phyloP scores from a whole-genome alignment of 2,329 filamentous ascomycete genomes.

The Beauveria medogensis region DNA sequence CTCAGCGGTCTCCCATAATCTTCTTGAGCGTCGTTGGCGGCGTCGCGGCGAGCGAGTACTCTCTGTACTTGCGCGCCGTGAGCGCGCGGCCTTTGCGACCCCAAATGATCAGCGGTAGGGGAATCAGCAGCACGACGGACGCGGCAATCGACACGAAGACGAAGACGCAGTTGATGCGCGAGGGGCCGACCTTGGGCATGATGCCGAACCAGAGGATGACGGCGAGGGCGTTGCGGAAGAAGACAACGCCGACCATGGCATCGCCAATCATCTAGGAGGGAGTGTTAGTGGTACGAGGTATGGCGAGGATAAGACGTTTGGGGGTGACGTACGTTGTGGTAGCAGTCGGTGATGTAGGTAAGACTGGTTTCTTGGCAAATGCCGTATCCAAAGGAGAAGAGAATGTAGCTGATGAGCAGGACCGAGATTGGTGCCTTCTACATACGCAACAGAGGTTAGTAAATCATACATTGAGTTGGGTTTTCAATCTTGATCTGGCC shows the following conservation, averaged over 20 bases:
- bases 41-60: slow-evolving; percentile 3
- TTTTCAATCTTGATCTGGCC: not conserved
- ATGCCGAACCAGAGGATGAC: not conserved
- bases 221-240: slow-evolving; percentile 2
- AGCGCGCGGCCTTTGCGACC: not conserved
- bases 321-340: not conserved
- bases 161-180: not conserved
- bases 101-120: not conserved
- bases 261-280: slow-evolving; percentile 1
- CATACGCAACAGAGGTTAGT: not conserved
- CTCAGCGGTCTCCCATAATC: not conserved
- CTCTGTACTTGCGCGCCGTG: not conserved
- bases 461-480: no score
- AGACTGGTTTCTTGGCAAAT: not conserved
- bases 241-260: slow-evolving; percentile 5
- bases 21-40: slow-evolving; percentile 1
- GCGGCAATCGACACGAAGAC: not conserved
- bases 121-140: not conserved
- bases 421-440: not conserved
- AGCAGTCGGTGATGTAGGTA: slow-evolving; percentile 4
- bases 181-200: not conserved
- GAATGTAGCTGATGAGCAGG: not conserved
- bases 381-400: not conserved
- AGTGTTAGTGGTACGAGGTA: not conserved
- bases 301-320: not conserved